Evolutionary conservation across 352 stramenopile species (phyloP).

Genomic region (Phytophthora tubulina): DNA sequence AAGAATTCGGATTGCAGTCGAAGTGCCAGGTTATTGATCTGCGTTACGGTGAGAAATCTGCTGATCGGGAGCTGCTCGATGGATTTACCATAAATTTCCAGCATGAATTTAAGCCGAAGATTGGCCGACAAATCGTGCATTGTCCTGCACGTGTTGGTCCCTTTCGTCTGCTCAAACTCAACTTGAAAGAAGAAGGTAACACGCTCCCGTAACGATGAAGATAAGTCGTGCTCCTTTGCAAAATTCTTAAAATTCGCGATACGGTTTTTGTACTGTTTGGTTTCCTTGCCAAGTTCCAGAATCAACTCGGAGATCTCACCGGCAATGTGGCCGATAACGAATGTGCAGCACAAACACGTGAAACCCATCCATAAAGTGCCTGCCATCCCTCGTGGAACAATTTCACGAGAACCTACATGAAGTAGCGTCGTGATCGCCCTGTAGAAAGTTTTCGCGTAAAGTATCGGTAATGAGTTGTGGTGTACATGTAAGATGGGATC

Average conservation of each 20-base stretch:
- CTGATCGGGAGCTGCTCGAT: conserved; percentile 60
- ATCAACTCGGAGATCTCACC: conserved; percentile 82
- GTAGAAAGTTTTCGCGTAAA: conserved; percentile 81
- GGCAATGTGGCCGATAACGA: conserved; percentile 80
- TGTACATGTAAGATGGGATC: conserved; percentile 73
- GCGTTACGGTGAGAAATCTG: conserved; percentile 50
- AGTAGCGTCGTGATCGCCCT: conserved; percentile 78
- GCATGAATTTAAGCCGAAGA: conserved; percentile 69
- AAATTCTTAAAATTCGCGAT: conserved; percentile 77
- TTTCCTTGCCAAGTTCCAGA: conserved; percentile 70
- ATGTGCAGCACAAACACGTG: conserved; percentile 74
- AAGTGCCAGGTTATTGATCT: conserved; percentile 62
- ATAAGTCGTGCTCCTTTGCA: conserved; percentile 63
- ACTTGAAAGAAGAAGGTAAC: conserved; percentile 71
- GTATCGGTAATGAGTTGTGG: conserved; percentile 47
- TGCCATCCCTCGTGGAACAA: conserved; percentile 58
- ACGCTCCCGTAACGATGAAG: conserved; percentile 55
- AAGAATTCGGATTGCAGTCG: conserved; percentile 68
- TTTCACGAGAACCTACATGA: conserved; percentile 72
- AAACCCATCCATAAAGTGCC: conserved; percentile 67
- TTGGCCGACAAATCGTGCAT: conserved; percentile 75
- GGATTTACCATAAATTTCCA: conserved; percentile 65
- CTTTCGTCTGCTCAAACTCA: conserved; percentile 64
- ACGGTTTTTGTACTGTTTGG: conserved; percentile 70
- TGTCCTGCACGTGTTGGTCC: conserved; percentile 62